Base-by-base conservation (phyloP, 1,139 yeast genomes). In the Blastobotrys illinoisensis region DNA sequence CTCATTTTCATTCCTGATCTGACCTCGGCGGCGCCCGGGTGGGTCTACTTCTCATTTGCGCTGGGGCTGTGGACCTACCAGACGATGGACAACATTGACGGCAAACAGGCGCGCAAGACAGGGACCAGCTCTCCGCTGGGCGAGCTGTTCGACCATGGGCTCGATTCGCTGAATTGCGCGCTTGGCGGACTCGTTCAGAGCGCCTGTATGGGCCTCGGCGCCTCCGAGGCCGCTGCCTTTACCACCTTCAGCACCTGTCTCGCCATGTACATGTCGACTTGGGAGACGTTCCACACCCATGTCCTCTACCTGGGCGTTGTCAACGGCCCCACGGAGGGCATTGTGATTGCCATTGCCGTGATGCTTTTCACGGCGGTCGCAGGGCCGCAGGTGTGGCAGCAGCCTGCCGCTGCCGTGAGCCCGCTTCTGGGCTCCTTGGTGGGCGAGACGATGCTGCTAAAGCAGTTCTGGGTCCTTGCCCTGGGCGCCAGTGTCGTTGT, bases 311-410 rank as follows among this genome's bases (percentile, higher is more conserved):
- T 86, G 54, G 85, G 88, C 28, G 78, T 79, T 60, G 76, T 85
- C 64, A 84, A 88, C 58, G 95, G 93, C 2, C 95, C 95, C 0
- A 90, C 88, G 2, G 95, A 86, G 69, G 95, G 95, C 3, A 82
- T 86, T 44, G 69, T 85, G 60, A 78, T 85, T 73, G 79, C 87
- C 46, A 72, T 78, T 49, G 65, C 60, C 2, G 74, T 83, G 32
- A 85, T 80, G 73, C 58, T 82, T 11, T 52, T 79, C 23, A 81
- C 88, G 0, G 90, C 86, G 1, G 49, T 80, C 44, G 70, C 74
- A 54, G 93, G 95, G 1, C 83, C 85, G 3, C 78, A 74, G 3
- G 71, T 83, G 54, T 86, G 88, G 86, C 70, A 73, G 46, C 65
- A 66, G 48, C 54, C 62, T 14, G 61, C 66, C n/a, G 55, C 45